Evolutionary conservation across 1,284 basidiomycete species (phyloP).

Genomic region (Fomitiporia mediterranea): DNA sequence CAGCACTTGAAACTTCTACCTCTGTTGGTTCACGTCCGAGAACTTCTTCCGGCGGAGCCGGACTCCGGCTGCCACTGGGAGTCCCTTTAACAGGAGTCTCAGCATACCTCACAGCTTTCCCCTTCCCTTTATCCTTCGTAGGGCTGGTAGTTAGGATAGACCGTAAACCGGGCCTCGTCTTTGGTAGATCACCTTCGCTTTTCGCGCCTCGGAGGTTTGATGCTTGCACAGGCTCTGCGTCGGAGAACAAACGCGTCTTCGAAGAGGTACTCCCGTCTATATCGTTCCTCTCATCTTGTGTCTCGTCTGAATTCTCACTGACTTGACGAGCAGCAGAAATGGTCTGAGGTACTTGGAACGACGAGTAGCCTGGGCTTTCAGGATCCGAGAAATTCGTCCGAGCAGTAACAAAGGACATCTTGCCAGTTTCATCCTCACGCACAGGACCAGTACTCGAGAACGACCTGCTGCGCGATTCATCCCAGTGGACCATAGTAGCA

Average conservation of each 20-base stretch:
- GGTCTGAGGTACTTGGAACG: not conserved
- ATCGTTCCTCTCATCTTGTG: not conserved
- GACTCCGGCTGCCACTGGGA: conserved; percentile 26
- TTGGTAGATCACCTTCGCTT: conserved; percentile 19
- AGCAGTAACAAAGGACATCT: not conserved
- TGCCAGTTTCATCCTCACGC: no score
- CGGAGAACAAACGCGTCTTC: conserved; percentile 22
- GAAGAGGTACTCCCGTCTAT: conserved; percentile 20
- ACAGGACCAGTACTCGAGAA: no score
- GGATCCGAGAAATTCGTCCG: not conserved
- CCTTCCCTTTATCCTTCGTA: conserved; percentile 29
- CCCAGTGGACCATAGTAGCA: conserved; percentile 15
- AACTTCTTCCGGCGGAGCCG: conserved; percentile 54
- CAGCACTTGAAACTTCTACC: conserved; percentile 57
- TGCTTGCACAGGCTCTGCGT: not conserved
- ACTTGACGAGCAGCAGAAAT: not conserved
- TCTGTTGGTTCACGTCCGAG: conserved; percentile 48
- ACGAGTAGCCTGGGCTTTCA: not conserved
- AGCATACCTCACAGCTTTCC: conserved; percentile 27
- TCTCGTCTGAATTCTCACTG: conserved; percentile 7
- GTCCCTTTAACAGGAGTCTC: conserved; percentile 11
- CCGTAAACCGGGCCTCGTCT: conserved; percentile 6
- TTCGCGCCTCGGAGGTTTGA: conserved; percentile 20
- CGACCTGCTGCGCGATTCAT: not conserved
- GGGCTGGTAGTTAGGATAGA: conserved; percentile 13